Evolutionary conservation across 148 eudicot species (phyloP), one percentile per base, ranked within the genome.

Genomic region (Nyssa sinensis): DNA sequence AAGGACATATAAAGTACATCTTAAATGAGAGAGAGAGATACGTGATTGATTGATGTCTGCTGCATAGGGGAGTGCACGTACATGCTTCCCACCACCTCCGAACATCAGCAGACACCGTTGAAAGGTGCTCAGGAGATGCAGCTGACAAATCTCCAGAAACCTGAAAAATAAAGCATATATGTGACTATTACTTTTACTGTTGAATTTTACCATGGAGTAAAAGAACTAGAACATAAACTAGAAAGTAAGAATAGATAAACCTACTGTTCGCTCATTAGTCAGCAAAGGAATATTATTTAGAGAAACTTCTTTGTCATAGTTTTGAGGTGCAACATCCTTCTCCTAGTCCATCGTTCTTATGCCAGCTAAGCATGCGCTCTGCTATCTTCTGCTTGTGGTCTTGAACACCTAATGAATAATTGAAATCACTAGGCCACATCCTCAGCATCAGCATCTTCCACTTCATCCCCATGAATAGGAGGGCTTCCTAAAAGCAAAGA

Each of bases 141-240:
- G 89, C 85, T 53, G 92, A 88, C 24, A 90, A 74, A 66, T 90
- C 95, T 70, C 95, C 95, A 64, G 95, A 90, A 74, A 81, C 86
- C 95, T 90, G n/a, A n/a, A 58, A 29, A 64, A 49, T 44, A 65
- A 12, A 70, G 1, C 27, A 64, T n/a, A n/a, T n/a, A n/a, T n/a
- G n/a, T n/a, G n/a, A n/a, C n/a, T n/a, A n/a, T n/a, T n/a, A n/a
- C n/a, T n/a, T n/a, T n/a, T n/a, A n/a, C n/a, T n/a, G n/a, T n/a
- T n/a, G n/a, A n/a, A n/a, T n/a, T n/a, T n/a, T n/a, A n/a, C n/a
- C n/a, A n/a, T n/a, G n/a, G n/a, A n/a, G n/a, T n/a, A n/a, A n/a
- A n/a, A n/a, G n/a, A n/a, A n/a, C n/a, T n/a, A n/a, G n/a, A n/a
- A n/a, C n/a, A n/a, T n/a, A n/a, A n/a, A n/a, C n/a, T n/a, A n/a